Evolutionary conservation across 31 red algal genomes (phyloP).

Genomic region (Endocladia muricata): DNA sequence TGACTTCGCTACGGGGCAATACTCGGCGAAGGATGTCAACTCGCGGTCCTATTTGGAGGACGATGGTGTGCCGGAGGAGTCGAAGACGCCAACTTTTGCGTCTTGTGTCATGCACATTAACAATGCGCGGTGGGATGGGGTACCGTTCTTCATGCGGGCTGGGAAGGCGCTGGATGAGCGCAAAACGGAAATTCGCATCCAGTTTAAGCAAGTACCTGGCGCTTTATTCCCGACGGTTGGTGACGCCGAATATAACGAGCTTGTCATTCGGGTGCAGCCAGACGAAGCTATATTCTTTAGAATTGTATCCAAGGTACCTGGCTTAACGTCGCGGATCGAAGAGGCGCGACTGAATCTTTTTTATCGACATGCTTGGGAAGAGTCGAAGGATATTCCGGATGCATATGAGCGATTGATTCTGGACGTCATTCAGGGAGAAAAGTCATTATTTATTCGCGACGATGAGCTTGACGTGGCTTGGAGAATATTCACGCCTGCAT

Average conservation of each 20-base stretch:
- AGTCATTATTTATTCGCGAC: constrained; percentile 72
- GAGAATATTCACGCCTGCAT: constrained; percentile 86
- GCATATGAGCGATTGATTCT: constrained; percentile 87
- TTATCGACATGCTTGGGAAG: constrained; percentile 58
- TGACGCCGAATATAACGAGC: constrained; percentile 58
- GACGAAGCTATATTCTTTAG: constrained; percentile 97
- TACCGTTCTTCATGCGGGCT: constrained; percentile 91
- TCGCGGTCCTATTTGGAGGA: constrained; percentile 66
- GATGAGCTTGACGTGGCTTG: constrained; percentile 82
- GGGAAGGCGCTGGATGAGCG: constrained; percentile 96
- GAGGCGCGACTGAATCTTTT: constrained; percentile 71
- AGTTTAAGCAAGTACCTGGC: constrained; percentile 65
- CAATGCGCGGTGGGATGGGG: constrained; percentile 94
- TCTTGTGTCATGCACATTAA: constrained; percentile 85
- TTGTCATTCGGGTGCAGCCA: constrained; percentile 95
- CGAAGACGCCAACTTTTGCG: constrained; percentile 86
- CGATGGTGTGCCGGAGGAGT: constrained; percentile 83
- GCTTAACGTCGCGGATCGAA: constrained; percentile 57
- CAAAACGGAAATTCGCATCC: constrained; percentile 85
- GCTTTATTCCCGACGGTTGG: constrained; percentile 48
- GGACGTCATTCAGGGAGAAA: constrained; percentile 67
- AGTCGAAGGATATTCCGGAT: constrained; percentile 59
- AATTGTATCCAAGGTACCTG: constrained; percentile 81
- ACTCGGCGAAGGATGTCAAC: constrained; percentile 55
- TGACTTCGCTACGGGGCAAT: constrained; percentile 92